These are phyloP conservation scores for Alternaria brassicicola DNA, from an alignment of 2,329 filamentous ascomycete species.

Conservation along the genomic window DNA sequence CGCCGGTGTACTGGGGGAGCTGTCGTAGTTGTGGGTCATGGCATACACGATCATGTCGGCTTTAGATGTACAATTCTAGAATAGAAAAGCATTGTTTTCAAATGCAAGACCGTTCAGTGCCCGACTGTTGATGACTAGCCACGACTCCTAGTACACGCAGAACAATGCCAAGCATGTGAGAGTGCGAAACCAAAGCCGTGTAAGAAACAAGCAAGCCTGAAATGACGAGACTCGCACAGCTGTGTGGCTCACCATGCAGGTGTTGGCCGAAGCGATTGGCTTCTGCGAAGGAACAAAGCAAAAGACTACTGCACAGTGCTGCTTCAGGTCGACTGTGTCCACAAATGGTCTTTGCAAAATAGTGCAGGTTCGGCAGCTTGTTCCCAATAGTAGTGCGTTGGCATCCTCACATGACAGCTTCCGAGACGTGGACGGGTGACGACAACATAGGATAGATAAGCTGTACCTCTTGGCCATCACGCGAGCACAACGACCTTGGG, in stretches of 20 bases:
- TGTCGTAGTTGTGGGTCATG: slow-evolving; percentile 3
- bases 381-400: neutral
- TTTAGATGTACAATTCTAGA: slow-evolving; percentile 9
- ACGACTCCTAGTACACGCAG: neutral
- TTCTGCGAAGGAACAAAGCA: neutral
- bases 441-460: slow-evolving; percentile 1
- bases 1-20: slow-evolving; percentile 11
- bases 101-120: neutral
- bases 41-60: slow-evolving; percentile 9
- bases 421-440: neutral
- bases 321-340: neutral
- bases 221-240: neutral
- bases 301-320: neutral
- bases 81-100: slow-evolving; percentile 15
- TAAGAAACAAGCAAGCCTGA: neutral
- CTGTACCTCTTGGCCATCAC: slow-evolving; percentile 10
- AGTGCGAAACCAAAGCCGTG: neutral
- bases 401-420: neutral
- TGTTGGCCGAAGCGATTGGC: neutral
- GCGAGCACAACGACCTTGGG: slow-evolving; percentile 2
- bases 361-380: neutral
- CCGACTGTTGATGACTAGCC: neutral
- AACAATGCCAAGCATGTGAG: neutral
- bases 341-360: neutral
- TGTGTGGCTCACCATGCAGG: neutral